These are phyloP conservation scores for Coprinopsis sp. DNA, from an alignment of 768 basidiomycete species.

Conservation along the genomic window DNA sequence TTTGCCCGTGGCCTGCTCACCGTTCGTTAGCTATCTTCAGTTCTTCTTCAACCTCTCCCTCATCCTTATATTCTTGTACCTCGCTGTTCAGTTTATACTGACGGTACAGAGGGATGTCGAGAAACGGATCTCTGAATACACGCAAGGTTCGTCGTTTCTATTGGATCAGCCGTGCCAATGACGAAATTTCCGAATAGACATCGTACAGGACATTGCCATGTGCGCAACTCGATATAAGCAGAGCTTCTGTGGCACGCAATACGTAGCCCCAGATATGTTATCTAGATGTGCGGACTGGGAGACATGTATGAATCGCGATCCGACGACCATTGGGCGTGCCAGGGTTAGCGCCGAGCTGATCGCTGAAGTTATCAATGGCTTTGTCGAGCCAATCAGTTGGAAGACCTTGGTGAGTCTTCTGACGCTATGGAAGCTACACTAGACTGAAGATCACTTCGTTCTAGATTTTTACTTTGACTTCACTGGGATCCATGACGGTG, in stretches of 20 bases:
- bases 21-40: constrained; percentile 70
- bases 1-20: constrained; percentile 9
- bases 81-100: constrained; percentile 80
- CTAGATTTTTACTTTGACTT: constrained; percentile 71
- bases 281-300: constrained; percentile 88
- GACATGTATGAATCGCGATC: constrained; percentile 92
- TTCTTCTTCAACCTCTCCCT: constrained; percentile 91
- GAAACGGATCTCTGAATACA: constrained; percentile 82
- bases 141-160: constrained; percentile 54
- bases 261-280: constrained; percentile 79
- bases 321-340: constrained; percentile 82
- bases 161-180: not conserved
- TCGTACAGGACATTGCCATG: constrained; percentile 87
- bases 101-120: constrained; percentile 90
- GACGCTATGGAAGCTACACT: not conserved
- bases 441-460: constrained; percentile 10
- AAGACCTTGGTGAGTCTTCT: constrained; percentile 78
- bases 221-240: constrained; percentile 78
- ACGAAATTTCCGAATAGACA: constrained; percentile 44
- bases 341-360: constrained; percentile 91
- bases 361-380: constrained; percentile 93
- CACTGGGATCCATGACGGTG: constrained; percentile 69
- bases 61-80: constrained; percentile 77
- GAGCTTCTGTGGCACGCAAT: constrained; percentile 72
- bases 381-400: constrained; percentile 97